Evolutionary conservation across 306 rosid species (phyloP), one percentile per base, ranked within the genome.

Genomic region (Pyrus bretschneideri): DNA sequence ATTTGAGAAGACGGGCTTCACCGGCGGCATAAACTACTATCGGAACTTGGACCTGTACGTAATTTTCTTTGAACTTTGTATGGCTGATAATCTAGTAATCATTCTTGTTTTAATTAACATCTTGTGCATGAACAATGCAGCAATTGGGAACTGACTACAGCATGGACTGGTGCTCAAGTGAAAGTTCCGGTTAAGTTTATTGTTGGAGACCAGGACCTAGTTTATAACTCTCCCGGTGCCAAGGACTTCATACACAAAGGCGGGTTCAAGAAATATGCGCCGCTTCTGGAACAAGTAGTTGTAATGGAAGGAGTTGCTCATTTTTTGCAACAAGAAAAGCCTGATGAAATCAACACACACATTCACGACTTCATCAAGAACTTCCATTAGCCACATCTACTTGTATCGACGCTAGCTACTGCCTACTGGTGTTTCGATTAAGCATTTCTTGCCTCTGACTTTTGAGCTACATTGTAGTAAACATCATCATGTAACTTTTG

Each of bases 211-310:
- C 49, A 75, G 19, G 97, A 90, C 85, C 79, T 87, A 72, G 84
- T 89, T 4, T 89, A 87, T 19, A 86, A 86, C 46, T 84, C 86
- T 25, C 82, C 80, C 1, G 89, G 92, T 0, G 38, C 52, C 0
- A 81, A 86, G 88, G 96, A 90, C 54, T 93, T 85, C 79, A 82
- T 90, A 64, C 87, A 86, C 46, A 87, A 85, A 23, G 97, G 97
- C 29, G 97, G 87, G 49, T 73, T 90, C 63, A 87, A 90, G 83
- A 86, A 68, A 75, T 71, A 78, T 51, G 91, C 89, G 73, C 96
- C 94, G 2, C 77, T 80, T 55, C 80, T 90, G 69, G 84, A 90
- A 74, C 91, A 90, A 9, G 89, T 87, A 3, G 81, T 87, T 33
- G 80, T 90, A 5, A 46, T 93, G 81, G 86, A 90, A 83, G 96